Conservation (phyloP, 2,329 filamentous ascomycete genomes). For the Colletotrichum sp. region DNA sequence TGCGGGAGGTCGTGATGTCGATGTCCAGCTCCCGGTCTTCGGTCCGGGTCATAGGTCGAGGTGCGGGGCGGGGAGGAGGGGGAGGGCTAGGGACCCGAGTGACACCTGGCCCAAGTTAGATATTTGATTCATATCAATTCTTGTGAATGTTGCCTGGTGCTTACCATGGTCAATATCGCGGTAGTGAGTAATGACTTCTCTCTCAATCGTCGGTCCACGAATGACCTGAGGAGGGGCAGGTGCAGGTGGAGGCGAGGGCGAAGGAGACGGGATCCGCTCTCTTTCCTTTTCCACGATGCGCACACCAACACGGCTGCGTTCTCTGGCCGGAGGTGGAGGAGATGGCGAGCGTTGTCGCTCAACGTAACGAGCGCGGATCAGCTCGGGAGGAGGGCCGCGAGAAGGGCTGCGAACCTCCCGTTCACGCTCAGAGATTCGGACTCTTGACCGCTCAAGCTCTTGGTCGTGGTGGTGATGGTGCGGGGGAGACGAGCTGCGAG, state of each 20-base stretch:
- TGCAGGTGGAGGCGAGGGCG: conserved; percentile 58
- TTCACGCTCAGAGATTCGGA: conserved; percentile 46
- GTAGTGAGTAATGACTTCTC: conserved; percentile 90
- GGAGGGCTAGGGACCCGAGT: conserved; percentile 51
- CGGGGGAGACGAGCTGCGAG: conserved; percentile 47
- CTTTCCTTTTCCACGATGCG: conserved; percentile 52
- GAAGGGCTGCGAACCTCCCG: conserved; percentile 41
- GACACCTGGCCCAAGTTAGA: conserved; percentile 42
- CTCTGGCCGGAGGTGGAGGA: conserved; percentile 21
- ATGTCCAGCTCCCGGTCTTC: conserved; percentile 64
- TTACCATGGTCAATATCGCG: conserved; percentile 85
- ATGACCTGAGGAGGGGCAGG: conserved; percentile 70
- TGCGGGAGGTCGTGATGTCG: conserved; percentile 61
- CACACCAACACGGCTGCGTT: conserved; percentile 17
- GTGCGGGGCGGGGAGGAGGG: conserved; percentile 54
- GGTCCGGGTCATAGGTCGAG: conserved; percentile 45
- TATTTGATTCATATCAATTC: not conserved
- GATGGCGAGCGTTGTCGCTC: conserved; percentile 43
- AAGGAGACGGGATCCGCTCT: conserved; percentile 49
- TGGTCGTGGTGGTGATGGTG: conserved; percentile 22
- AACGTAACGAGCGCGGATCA: conserved; percentile 44
- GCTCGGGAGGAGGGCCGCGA: conserved; percentile 33
- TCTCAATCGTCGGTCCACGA: conserved; percentile 79
- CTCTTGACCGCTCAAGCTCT: conserved; percentile 38
- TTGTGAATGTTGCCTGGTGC: conserved; percentile 28